Base-by-base conservation (phyloP, 1,284 basidiomycete genomes). In the Puccinia coronata region DNA sequence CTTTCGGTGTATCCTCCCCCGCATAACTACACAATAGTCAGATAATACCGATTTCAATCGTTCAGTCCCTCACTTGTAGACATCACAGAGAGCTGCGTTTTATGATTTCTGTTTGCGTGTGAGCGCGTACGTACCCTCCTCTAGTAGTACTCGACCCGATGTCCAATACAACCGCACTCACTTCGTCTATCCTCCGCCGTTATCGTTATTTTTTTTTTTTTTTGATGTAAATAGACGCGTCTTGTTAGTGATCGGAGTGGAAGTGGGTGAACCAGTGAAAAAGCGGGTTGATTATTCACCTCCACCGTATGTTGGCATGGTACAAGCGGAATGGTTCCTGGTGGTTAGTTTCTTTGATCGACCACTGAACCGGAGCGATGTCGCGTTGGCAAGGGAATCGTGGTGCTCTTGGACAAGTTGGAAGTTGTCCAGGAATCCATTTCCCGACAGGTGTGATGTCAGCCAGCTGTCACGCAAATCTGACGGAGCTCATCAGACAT, bases 1-100 rank as follows among this genome's bases (percentile, higher is more conserved):
- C 92, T 87, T 95, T 95, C 41, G 97, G 97, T 20, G 93, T 91
- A 86, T 99, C 97, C 87, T 99, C 96, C 72, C 97, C 97, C 23
- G 97, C 96, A 86, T 96, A 97, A 69, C 85, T 85, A 81, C 8
- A 5, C 49, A 51, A 1, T 20, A 36, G 23, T 49, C 18, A 5
- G 20, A 51, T 25, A 0, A 53, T 34, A 1, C 9, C 6, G 14
- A 11, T 57, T 57, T 57, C n/a, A n/a, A n/a, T n/a, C n/a, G 8
- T 43, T 43, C 43, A 6, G 16, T 16, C 16, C 43, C 43, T 43
- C 43, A 43, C 43, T 43, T 16, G 43, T 43, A 6, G 16, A 43
- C 43, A 43, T 16, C 43, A n/a, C n/a, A n/a, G n/a, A n/a, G 28
- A 11, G 8, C 28, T 59, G 3, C 25, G 25, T 59, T 59, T 63